A percentile compares a stretch with the other conserved stretches of the same genome.
These are phyloP conservation scores for Nannizziopsis arthrosporioides DNA, from an alignment of 2,329 filamentous ascomycete genomes.

Conservation along the genomic window DNA sequence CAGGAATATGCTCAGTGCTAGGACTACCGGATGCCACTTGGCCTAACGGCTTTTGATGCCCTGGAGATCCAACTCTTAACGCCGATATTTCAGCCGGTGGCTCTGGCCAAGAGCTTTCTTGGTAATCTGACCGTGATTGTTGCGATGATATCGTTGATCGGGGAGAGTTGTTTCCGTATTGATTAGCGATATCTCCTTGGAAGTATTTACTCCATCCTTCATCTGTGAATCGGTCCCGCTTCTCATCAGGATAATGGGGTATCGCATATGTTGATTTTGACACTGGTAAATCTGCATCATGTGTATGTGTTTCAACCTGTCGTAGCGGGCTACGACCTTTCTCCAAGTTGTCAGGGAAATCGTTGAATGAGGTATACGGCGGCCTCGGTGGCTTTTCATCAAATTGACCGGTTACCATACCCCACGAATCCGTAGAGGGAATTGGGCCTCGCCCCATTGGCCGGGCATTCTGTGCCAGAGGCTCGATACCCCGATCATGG, in stretches of 20 bases:
- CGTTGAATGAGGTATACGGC: neutral
- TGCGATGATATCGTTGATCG: constrained; percentile 21
- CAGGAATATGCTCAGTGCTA: constrained; percentile 28
- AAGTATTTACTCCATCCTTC: constrained; percentile 42
- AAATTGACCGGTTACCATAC: constrained; percentile 31
- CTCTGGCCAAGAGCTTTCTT: constrained; percentile 33
- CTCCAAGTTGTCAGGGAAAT: constrained; percentile 2
- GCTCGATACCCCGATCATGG: constrained; percentile 36
- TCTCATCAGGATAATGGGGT: neutral
- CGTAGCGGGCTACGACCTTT: constrained; percentile 14
- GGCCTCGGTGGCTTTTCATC: constrained; percentile 1
- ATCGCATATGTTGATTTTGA: neutral
- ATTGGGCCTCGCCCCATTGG: constrained; percentile 37
- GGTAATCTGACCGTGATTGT: constrained; percentile 27
- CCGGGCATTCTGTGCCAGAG: constrained; percentile 31
- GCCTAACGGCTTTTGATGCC: constrained; percentile 30
- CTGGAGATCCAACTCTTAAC: constrained; percentile 28
- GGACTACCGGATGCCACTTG: constrained; percentile 33
- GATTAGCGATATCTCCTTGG: constrained; percentile 23
- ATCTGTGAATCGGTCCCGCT: constrained; percentile 31
- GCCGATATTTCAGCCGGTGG: constrained; percentile 23
- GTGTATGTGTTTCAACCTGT: constrained; percentile 8
- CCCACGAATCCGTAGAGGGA: constrained; percentile 30
- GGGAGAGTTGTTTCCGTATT: constrained; percentile 12
- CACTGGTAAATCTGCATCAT: constrained; percentile 17